Conservation (phyloP, 2,329 filamentous ascomycete genomes). For the Setomelanomma holmii region DNA sequence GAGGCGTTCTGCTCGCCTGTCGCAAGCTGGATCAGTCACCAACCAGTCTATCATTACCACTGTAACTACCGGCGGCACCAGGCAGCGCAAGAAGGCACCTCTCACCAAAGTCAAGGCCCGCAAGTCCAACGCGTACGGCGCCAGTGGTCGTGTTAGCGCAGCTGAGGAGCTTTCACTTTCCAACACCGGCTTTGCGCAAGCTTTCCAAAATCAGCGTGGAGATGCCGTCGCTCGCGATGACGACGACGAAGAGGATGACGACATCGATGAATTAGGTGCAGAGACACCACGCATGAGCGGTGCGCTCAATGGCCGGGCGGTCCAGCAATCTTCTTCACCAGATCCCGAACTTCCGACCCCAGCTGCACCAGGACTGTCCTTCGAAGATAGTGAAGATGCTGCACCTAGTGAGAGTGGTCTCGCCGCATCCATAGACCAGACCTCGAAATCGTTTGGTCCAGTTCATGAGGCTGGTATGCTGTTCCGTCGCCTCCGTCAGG, state of each 20-base stretch:
- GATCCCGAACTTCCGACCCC: constrained; percentile 5
- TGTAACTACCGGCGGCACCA: constrained; percentile 20
- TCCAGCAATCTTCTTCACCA: constrained; percentile 14
- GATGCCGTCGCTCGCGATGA: constrained; percentile 33
- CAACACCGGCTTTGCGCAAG: constrained; percentile 40
- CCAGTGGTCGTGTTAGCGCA: constrained; percentile 40
- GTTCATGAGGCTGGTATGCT: constrained; percentile 44
- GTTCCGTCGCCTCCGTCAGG: background rate
- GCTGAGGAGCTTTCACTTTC: constrained; percentile 37
- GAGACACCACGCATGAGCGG: constrained; percentile 21
- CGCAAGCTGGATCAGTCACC: constrained; percentile 35
- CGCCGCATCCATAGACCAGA: constrained; percentile 30
- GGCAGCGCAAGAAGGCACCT: constrained; percentile 29
- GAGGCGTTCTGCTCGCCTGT: constrained; percentile 39
- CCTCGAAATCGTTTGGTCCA: constrained; percentile 44
- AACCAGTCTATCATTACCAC: constrained; percentile 30
- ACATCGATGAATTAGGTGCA: constrained; percentile 21
- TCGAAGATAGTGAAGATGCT: constrained; percentile 26
- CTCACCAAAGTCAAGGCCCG: constrained; percentile 41
- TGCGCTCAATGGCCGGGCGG: constrained; percentile 11
- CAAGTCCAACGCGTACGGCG: constrained; percentile 47
- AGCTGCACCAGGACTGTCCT: constrained; percentile 20
- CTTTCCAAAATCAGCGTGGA: constrained; percentile 38
- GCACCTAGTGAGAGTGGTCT: constrained; percentile 29
- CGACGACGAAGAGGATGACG: constrained; percentile 26